Base-by-base conservation (phyloP, 208 protist species). In the Sergeia podlipaevii region DNA sequence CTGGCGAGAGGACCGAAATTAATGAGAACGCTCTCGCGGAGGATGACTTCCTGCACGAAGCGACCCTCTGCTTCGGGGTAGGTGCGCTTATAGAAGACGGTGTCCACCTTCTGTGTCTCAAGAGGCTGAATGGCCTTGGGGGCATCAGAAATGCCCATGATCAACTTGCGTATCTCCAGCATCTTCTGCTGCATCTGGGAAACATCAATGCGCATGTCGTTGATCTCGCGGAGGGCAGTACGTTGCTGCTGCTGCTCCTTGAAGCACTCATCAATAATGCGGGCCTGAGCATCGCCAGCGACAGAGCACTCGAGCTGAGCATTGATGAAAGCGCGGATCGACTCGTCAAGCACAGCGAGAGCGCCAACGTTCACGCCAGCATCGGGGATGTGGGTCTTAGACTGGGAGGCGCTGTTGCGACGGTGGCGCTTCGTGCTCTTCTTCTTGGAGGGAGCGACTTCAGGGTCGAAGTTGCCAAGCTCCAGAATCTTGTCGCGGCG, bases 171-270 rank as follows among this genome's bases (percentile, higher is more conserved):
- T 49, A 66, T 69, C 62, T 85, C 79, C 21, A 67, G 42, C 51
- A 91, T 83, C 64, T 87, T 59, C n/a, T 59, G 50, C 48, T 81
- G 46, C 20, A 91, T 42, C 27, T 48, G 53, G 15, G 74, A 72
- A 23, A 91, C 71, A 55, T 68, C 62, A 33, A 82, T 70, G 28
- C 84, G 84, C 64, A 84, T 72, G 65, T 73, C 69, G 59, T 91
- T 91, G 23, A 91, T 71, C 71, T 87, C 79, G 48, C 73, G 74
- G 43, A 88, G 62, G 42, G 78, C 65, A 29, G 73, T 56, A 29
- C 79, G 67, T 64, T 91, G 84, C 61, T 91, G 77, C 65, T 88
- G 79, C 53, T 77, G 67, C 29, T 88, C 77, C 20, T 49, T 56
- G 56, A 88, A 80, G 69, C 76, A 91, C 55, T 79, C 65, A 30